These are phyloP conservation scores for Malassezia restricta DNA, from an alignment of 1,284 basidiomycete genomes.

Conservation along the genomic window DNA sequence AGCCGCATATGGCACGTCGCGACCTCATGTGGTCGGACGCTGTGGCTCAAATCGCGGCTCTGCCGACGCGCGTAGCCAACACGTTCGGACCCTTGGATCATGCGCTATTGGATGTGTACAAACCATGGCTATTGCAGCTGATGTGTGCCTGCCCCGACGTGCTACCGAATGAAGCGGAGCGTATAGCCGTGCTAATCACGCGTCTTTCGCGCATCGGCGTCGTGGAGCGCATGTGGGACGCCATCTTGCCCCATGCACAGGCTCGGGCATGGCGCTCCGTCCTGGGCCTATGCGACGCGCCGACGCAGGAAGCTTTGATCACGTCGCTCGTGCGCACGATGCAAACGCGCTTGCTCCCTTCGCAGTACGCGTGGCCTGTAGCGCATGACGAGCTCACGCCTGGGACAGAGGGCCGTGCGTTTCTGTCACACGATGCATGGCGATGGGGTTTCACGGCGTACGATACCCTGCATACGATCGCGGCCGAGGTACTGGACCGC, in stretches of 20 bases:
- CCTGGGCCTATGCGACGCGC: neutral
- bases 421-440: slow-evolving; percentile 4
- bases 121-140: neutral
- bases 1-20: neutral
- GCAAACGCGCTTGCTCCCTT: neutral
- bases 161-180: neutral
- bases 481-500: neutral
- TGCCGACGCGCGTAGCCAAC: slow-evolving; percentile 14
- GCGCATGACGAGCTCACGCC: neutral
- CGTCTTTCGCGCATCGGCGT: neutral
- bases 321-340: neutral
- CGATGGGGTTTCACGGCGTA: neutral
- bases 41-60: neutral
- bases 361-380: slow-evolving; percentile 1
- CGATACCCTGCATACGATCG: neutral
- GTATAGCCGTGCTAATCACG: neutral
- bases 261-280: slow-evolving; percentile 3
- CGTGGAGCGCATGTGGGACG: neutral
- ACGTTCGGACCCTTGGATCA: neutral
- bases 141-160: neutral
- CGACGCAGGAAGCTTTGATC: neutral
- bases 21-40: slow-evolving; percentile 4
- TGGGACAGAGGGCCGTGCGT: slow-evolving; percentile 8
- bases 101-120: neutral
- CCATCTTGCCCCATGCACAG: neutral